These are phyloP conservation scores for Cordyceps pruinosa DNA, from an alignment of 2,329 filamentous ascomycete species.

Conservation along the genomic window DNA sequence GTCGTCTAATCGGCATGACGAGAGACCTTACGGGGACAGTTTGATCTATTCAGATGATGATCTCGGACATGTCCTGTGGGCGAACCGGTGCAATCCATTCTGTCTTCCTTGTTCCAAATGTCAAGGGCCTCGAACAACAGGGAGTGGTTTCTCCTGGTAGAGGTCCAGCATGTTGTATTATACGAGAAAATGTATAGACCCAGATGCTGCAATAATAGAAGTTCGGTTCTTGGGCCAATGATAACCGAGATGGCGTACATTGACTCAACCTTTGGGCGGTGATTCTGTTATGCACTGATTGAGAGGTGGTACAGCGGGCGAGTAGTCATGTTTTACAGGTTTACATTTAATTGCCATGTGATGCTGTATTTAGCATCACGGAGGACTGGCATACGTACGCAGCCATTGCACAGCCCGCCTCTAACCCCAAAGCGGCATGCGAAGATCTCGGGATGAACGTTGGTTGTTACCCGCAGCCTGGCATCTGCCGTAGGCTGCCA, in stretches of 20 bases:
- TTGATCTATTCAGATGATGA: neutral
- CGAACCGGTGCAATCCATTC: neutral
- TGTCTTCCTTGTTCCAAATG: neutral
- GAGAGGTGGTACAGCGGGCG: no score
- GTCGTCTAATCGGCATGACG: neutral
- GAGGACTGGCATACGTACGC: neutral
- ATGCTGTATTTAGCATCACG: neutral
- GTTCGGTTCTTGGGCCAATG: constrained; percentile 12
- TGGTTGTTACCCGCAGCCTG: neutral
- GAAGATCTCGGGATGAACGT: neutral
- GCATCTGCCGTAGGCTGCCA: neutral
- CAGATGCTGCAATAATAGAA: constrained; percentile 20
- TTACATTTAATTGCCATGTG: neutral
- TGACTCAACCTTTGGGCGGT: neutral
- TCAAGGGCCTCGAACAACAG: neutral
- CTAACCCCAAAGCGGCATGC: neutral
- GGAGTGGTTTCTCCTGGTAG: neutral
- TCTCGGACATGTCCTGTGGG: neutral
- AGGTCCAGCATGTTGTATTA: constrained; percentile 23
- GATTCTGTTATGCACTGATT: no score
- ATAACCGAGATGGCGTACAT: neutral
- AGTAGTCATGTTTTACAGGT: neutral
- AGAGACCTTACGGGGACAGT: neutral
- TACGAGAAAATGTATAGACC: constrained; percentile 21
- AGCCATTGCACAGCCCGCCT: neutral